Base-by-base conservation (phyloP, 352 stramenopile genomes). In the Globisporangium camurandrum region DNA sequence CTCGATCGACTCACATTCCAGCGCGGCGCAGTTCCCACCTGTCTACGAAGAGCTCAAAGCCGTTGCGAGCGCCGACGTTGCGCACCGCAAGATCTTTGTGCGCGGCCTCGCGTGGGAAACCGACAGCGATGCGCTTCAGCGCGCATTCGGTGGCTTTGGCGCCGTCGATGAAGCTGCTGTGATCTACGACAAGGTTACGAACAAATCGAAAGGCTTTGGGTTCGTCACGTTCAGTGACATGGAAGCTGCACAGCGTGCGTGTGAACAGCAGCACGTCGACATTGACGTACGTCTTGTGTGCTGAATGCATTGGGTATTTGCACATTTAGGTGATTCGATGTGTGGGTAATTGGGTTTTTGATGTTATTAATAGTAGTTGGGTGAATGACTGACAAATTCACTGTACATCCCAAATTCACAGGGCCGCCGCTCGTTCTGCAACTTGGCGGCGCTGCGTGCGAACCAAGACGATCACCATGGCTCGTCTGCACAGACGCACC, bases 201-300 rank as follows among this genome's bases (percentile, higher is more conserved):
- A 66, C 53, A 90, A 85, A 48, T 86, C 75, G 28, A 66, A 64
- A 41, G 69, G 79, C 46, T 84, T 67, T 37, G 76, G 76, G 23
- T 86, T 84, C 47, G 63, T 90, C 46, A 88, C 69, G 10, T 90
- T 87, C 52, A 49, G 61, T 17, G 70, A 88, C 30, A 81, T 85
- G 64, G 75, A 86, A 31, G 61, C 62, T 14, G 71, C 79, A 9
- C 53, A 82, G 39, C 64, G 57, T 8, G 74, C 65, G 10, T 31
- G 84, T n/a, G 49, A 73, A 43, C 64, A 66, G 33, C 67, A 86
- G 50, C 66, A 50, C 6, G 55, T 81, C 45, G 56, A 71, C 26
- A 83, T 90, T 33, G 69, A 87, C 43, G 76, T 86, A 58, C 37
- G 73, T 69, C 33, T 24, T 52, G 26, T n/a, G n/a, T n/a, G n/a